Percentiles rank a stretch among this genome's conserved stretches.
These are phyloP conservation scores for Aphanomyces euteiches DNA, from an alignment of 352 stramenopile genomes.

Conservation along the genomic window DNA sequence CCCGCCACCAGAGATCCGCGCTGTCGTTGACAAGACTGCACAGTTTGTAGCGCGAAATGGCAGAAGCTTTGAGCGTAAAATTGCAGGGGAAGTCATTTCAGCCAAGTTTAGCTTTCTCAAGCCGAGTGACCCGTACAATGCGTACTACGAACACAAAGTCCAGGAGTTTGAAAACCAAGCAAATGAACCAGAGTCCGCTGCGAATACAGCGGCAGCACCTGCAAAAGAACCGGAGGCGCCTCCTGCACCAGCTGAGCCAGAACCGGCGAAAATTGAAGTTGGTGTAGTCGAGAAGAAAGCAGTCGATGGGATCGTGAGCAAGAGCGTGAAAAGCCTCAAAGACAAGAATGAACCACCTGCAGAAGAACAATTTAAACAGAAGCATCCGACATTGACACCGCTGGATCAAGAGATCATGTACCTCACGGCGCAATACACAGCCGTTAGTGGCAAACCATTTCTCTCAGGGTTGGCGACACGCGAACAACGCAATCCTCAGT, in stretches of 20 bases:
- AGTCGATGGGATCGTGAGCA: conserved; percentile 72
- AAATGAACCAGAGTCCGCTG: conserved; percentile 30
- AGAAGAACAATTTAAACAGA: conserved; percentile 79
- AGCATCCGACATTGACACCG: conserved; percentile 87
- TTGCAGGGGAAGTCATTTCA: conserved; percentile 93
- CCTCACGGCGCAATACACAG: conserved; percentile 97
- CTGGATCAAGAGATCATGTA: conserved; percentile 98
- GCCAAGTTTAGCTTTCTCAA: conserved; percentile 98
- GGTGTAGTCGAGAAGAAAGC: conserved; percentile 84
- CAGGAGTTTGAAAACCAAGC: conserved; percentile 52
- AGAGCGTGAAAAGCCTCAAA: conserved; percentile 90
- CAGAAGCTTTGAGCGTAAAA: conserved; percentile 95
- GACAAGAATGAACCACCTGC: conserved; percentile 68
- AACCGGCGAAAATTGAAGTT: conserved; percentile 34
- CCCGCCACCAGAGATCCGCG: conserved; percentile 96
- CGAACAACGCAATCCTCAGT: conserved; percentile 96
- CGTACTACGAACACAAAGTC: conserved; percentile 98
- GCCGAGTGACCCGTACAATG: conserved; percentile 93
- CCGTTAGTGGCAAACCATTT: conserved; percentile 93
- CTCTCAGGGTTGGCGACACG: conserved; percentile 89
- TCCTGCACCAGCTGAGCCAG: background rate
- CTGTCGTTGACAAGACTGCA: conserved; percentile 98
- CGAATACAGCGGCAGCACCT: conserved; percentile 31
- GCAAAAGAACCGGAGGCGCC: conserved; percentile 34
- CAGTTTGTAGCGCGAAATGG: conserved; percentile 98